A percentile compares a stretch with the other conserved stretches of the same genome.
These are phyloP conservation scores for Nakaseomyces nivariensis DNA, from an alignment of 1,139 yeast species.

Conservation along the genomic window DNA sequence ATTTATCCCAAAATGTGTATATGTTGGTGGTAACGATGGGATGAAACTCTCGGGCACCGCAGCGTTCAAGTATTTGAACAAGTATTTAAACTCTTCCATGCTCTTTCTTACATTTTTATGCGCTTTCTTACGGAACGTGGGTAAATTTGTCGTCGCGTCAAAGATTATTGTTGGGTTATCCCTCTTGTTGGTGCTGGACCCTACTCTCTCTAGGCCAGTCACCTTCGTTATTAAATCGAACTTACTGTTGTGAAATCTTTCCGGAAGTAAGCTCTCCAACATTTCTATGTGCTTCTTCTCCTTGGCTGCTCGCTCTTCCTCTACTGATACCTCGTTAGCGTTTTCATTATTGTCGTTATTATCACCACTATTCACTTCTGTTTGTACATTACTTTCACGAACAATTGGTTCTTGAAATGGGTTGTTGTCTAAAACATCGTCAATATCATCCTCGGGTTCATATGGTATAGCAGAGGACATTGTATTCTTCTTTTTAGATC, in stretches of 20 bases:
- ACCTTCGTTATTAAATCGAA: constrained; percentile 27
- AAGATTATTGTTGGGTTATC: constrained; percentile 33
- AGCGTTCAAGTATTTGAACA: constrained; percentile 67
- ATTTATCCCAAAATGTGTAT: constrained; percentile 69
- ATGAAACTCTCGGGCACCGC: constrained; percentile 89
- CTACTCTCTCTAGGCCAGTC: constrained; percentile 31
- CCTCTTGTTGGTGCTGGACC: constrained; percentile 29
- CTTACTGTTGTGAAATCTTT: constrained; percentile 7
- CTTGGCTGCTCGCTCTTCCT: constrained; percentile 1
- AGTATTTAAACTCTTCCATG: constrained; percentile 61
- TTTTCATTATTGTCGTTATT: constrained; percentile 5
- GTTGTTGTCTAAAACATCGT: constrained; percentile 12
- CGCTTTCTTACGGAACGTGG: constrained; percentile 60
- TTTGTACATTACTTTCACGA: constrained; percentile 10
- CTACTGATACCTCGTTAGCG: constrained; percentile 2
- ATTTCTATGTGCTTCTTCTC: background rate
- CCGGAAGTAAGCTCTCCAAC: constrained; percentile 4
- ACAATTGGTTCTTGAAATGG: constrained; percentile 20
- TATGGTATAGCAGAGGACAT: constrained; percentile 36
- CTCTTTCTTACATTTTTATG: constrained; percentile 77
- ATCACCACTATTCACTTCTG: constrained; percentile 15
- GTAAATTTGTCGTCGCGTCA: constrained; percentile 45
- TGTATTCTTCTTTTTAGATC: no score
- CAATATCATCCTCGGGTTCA: constrained; percentile 35
- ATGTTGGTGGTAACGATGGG: constrained; percentile 72